Evolutionary conservation across 75 land plant genomes (phyloP).

Genomic region (Pinus tabuliformis): DNA sequence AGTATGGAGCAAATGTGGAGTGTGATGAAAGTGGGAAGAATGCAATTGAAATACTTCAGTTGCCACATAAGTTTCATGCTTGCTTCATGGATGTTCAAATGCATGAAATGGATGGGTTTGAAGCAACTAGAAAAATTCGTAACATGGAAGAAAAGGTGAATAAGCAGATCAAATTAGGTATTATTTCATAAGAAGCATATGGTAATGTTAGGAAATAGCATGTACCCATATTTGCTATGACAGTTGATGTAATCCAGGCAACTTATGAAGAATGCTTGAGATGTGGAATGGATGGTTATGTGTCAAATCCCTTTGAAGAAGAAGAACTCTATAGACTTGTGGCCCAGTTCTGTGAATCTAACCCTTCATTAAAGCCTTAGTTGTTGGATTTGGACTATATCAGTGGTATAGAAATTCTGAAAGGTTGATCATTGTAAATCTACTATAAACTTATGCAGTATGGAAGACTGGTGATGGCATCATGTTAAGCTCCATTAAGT

Average conservation of each 20-base stretch:
- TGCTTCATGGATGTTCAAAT: conserved; percentile 82
- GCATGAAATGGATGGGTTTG: conserved; percentile 88
- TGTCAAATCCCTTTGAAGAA: conserved; percentile 88
- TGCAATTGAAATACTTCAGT: conserved; percentile 45
- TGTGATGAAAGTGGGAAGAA: conserved; percentile 67
- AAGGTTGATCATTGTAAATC: too few relatives aligned
- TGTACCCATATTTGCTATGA: conserved; percentile 86
- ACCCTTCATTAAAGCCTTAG: not conserved
- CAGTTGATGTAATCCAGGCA: conserved; percentile 93
- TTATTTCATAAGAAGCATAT: conserved; percentile 20
- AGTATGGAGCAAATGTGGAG: conserved; percentile 66
- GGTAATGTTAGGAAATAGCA: conserved; percentile 31
- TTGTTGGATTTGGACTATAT: not conserved
- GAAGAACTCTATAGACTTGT: conserved; percentile 76
- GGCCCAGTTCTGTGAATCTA: conserved; percentile 46
- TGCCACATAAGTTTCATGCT: conserved; percentile 67
- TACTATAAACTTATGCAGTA: too few relatives aligned
- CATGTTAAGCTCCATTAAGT: too few relatives aligned
- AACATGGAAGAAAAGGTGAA: conserved; percentile 39
- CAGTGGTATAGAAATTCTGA: too few relatives aligned
- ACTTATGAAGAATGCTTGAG: conserved; percentile 69
- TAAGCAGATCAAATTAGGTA: conserved; percentile 24
- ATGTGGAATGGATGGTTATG: conserved; percentile 95
- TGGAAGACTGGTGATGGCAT: too few relatives aligned
- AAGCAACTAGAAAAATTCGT: conserved; percentile 78